Base-by-base conservation (phyloP, 1,284 basidiomycete species). In the Chondrostereum purpureum region DNA sequence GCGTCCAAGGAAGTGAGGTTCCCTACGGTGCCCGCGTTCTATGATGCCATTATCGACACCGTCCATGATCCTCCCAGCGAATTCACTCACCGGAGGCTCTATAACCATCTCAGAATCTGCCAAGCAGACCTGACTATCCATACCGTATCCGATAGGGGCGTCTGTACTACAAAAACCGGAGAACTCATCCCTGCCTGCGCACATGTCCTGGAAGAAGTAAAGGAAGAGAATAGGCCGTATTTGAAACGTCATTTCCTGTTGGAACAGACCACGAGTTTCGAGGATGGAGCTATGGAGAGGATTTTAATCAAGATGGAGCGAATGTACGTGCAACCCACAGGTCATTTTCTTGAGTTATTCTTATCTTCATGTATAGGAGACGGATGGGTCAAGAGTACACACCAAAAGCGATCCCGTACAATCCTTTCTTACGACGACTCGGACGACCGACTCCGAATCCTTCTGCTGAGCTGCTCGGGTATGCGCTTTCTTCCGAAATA, bases 131-230 rank as follows among this genome's bases (percentile, higher is more conserved):
- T 38, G 8, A 10, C 36, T 10, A 8, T 14, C 10, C 16, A 38
- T 17, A 31, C 27, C 8, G 85, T 85, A 8, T 92, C 87, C 75
- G 91, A 89, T 17, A 38, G 17, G 10, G 36, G 36, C 10, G 10
- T 19, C 8, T 8, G 10, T 8, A 10, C 8, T 16, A 10, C 8
- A 10, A 16, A 38, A 16, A 38, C 8, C 36, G 16, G 16, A n/a
- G 36, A 16, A 8, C 36, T 38, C 36, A 38, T 38, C 18, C 36
- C 36, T 38, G 36, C 36, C 18, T 38, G 36, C 16, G 8, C 8
- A 10, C 10, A 19, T 38, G 36, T 38, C 10, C 36, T 38, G 16
- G 10, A 38, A 16, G 16, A 38, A 16, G 17, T 38, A 10, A 38
- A 38, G 18, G 36, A 38, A 8, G 36, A 38, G 36, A 38, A 38